Evolutionary conservation across 345 rosid species (phyloP), one percentile per base, ranked within the genome.

Genomic region (Excoecaria cochinchinensis): DNA sequence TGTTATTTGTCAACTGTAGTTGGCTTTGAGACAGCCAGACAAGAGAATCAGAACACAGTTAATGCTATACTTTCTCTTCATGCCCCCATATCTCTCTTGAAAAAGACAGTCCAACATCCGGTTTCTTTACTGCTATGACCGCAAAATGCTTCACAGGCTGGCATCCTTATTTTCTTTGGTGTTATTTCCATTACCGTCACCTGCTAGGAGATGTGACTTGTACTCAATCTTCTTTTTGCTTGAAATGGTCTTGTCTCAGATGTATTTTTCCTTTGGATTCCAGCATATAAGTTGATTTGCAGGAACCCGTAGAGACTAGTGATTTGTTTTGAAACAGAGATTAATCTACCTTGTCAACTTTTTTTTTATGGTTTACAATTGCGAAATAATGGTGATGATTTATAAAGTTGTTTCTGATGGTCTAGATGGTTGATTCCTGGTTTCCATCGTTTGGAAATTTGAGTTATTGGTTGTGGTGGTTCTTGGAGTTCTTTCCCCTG

Each of bases 351-450:
- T 24, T 14, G 1, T 44, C 14, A 8, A 11, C 3, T 59, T 22
- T 22, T 21, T n/a, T 8, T 31, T 11, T 36, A 3, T 59, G 36
- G 24, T 10, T 59, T 38, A 22, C 9, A 19, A n/a, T 56, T 56
- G 17, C n/a, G 24, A 21, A 10, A 11, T 4, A 56, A 24, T n/a
- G 11, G 19, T 9, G 1, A 59, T 15, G 11, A 59, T 22, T 59
- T 10, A 8, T 59, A 22, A 16, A 8, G 36, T 5, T 22, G 36
- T 24, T 24, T 24, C 24, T 22, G 24, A 22, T 59, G 63, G 38
- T 22, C 63, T 21, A 59, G 63, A 59, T 22, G 63, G 63, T 58
- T 58, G 62, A 21, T 58, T 56, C 62, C 62, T n/a, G 22, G 36
- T 6, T 58, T 21, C 12, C 36, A 58, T 22, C 21, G 22, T 21